Evolutionary conservation across 371 early-diverging fungal species (phyloP), one percentile per base, ranked within the genome.

Genomic region (Mortierella sp.): DNA sequence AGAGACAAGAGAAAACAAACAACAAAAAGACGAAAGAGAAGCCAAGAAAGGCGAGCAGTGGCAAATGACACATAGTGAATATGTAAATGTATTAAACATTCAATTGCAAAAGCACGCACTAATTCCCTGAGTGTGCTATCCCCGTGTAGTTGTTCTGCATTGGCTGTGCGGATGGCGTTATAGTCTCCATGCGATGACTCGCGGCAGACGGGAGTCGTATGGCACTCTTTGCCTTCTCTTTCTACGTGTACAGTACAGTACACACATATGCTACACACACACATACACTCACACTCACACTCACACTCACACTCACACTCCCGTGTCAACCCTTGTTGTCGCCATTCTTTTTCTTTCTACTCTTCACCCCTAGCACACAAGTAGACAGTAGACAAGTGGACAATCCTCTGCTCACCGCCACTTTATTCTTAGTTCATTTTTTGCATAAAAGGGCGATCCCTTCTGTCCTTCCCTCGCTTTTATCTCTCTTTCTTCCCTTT

Each of bases 91-190:
- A 76, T 24, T 77, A 70, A 75, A 81, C 78, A 60, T 77, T 58
- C n/a, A 72, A 16, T 14, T 60, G 6, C 48, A 77, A 79, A 85
- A 78, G 75, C 76, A 80, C 68, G 79, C 82, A 80, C 6, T 63
- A 63, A 19, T 63, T 8, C 5, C 58, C 58, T 57, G n/a, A 21
- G 42, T 54, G 24, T 54, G 19, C 28, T 26, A 3, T 10, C 28
- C 63, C 63, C 8, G 28, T 26, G 31, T 34, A 63, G 34, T 13
- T 13, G 14, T 48, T 14, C 50, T 3, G 2, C 16, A 34, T 63
- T 63, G 63, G 63, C 63, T 31, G 63, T 63, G 63, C 63, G 63
- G 38, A 63, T 63, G 63, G 63, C 63, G 63, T 63, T 63, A 63
- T 63, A 13, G 19, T 28, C 9, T 73, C 34, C 55, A 14, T 48